These are phyloP conservation scores for Pelargonium australe DNA, from an alignment of 441 rosid genomes.

Conservation along the genomic window DNA sequence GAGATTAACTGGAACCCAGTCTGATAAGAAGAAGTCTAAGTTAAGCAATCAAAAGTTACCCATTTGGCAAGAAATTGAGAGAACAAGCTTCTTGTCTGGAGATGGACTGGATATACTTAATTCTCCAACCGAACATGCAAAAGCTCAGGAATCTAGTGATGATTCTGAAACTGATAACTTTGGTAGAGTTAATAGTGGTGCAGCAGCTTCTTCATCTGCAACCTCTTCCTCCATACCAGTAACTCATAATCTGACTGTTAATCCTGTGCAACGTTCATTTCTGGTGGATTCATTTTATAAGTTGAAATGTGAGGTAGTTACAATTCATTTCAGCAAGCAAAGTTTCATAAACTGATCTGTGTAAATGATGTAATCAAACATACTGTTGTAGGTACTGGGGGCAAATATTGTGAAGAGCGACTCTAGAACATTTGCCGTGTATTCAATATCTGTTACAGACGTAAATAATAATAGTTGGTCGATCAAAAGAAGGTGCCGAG, in stretches of 20 bases:
- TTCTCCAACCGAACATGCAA: constrained; percentile 31
- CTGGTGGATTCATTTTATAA: constrained; percentile 67
- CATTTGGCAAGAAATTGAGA: constrained; percentile 75
- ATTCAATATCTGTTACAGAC: constrained; percentile 88
- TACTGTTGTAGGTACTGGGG: constrained; percentile 78
- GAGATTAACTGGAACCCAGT: constrained; percentile 36
- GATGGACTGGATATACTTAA: constrained; percentile 74
- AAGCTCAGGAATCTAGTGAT: constrained; percentile 46
- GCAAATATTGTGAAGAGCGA: constrained; percentile 94
- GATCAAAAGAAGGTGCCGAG: constrained; percentile 85
- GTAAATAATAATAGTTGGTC: constrained; percentile 86
- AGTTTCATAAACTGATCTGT: constrained; percentile 14
- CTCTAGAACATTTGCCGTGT: constrained; percentile 87
- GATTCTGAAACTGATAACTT: constrained; percentile 64
- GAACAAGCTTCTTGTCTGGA: constrained; percentile 77
- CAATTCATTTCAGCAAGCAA: constrained; percentile 20
- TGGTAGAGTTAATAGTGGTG: constrained; percentile 59
- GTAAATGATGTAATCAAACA: constrained; percentile 24
- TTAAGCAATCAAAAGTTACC: constrained; percentile 35
- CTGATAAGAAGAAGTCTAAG: constrained; percentile 74
- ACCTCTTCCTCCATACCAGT: constrained; percentile 37
- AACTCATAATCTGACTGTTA: constrained; percentile 35
- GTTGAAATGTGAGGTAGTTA: constrained; percentile 91
- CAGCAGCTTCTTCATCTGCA: constrained; percentile 69
- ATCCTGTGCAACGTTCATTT: constrained; percentile 48